Base-by-base conservation (phyloP, 371 early-diverging fungal species). In the Sporodiniella umbellata region DNA sequence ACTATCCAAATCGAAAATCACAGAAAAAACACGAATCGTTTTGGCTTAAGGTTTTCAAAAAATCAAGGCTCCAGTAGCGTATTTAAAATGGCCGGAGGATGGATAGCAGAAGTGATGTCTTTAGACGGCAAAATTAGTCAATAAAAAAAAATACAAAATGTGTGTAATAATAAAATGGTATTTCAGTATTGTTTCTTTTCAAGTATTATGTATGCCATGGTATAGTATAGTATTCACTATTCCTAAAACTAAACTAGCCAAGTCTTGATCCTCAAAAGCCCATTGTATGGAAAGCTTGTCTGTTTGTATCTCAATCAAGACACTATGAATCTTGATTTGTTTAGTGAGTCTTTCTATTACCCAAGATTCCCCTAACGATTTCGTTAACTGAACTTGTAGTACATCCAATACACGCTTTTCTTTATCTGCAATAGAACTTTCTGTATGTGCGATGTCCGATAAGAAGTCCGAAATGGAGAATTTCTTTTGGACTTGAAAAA, bases 81-180 rank as follows among this genome's bases (percentile, higher is more conserved):
- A 11, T 73, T 73, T 43, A 73, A 73, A 49, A 69, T 73, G 67
- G 73, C 70, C 2, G 48, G 67, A 33, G 73, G 73, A 5, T 73
- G 73, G 73, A 54, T 69, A 8, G 62, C 67, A 22, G 65, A 68
- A 23, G 73, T 73, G 0, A 55, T 73, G 60, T 62, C 53, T 26
- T 40, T 61, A n/a, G 61, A 61, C 44, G 56, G 53, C 8, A 61
- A 61, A 35, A 45, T 59, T 19, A 50, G 59, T 4, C 50, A 40
- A 21, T 18, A 10, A n/a, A 37, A 37, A 37, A 37, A 37, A 15
- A 15, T 2, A 37, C 1, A n/a, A n/a, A n/a, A 25, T 25, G 11
- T 22, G 19, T 33, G 28, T 46, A 31, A 4, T 31, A 28, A 28
- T 28, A 28, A 28, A 7, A n/a, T n/a, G n/a, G n/a, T n/a, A n/a